Evolutionary conservation across 2,329 filamentous ascomycete genomes (phyloP), one percentile per base, ranked within the genome.

Genomic region (Talaromyces sp.): DNA sequence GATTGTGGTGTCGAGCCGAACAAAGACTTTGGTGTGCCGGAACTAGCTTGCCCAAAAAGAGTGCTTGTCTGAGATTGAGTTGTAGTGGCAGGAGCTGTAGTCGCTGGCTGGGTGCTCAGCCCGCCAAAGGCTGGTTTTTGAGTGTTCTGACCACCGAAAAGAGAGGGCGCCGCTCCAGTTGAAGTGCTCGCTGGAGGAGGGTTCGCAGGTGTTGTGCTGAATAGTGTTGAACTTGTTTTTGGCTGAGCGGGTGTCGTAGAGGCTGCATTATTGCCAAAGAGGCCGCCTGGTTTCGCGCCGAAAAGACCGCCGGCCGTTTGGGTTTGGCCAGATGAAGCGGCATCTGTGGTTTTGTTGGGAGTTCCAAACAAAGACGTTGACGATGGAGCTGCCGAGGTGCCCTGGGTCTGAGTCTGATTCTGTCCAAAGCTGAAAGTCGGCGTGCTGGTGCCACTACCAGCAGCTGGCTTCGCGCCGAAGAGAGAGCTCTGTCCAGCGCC

Each of bases 151-250:
- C 24, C 51, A 32, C 67, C 66, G 56, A 72, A 72, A 21, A 71
- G 64, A 50, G 67, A 61, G 62, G 64, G 71, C 59, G 64, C 67
- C 68, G 69, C 64, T 9, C 69, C 70, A 21, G 69, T 64, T 49
- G 74, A 65, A 43, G 64, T 62, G 43, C 64, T 66, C 31, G 69
- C 63, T 32, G 80, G 79, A 29, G 80, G 80, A 62, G 78, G 78
- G 7, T 79, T 80, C 58, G 80, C 80, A 55, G 81, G 81, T 55
- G 73, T 66, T 59, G 72, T 75, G 51, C 69, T 71, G 62, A 80
- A 78, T 52, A 75, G 54, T 55, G 62, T 62, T 19, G 56, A 27
- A n/a, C 62, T 66, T 55, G 65, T 62, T n/a, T 68, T 70, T 32
- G 73, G 68, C 50, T 75, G 70, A 27, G 72, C 73, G 55, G 77